Base-by-base conservation (phyloP, 78 protist genomes). In the slime mould (Dictyostelium discoideum) region DNA sequence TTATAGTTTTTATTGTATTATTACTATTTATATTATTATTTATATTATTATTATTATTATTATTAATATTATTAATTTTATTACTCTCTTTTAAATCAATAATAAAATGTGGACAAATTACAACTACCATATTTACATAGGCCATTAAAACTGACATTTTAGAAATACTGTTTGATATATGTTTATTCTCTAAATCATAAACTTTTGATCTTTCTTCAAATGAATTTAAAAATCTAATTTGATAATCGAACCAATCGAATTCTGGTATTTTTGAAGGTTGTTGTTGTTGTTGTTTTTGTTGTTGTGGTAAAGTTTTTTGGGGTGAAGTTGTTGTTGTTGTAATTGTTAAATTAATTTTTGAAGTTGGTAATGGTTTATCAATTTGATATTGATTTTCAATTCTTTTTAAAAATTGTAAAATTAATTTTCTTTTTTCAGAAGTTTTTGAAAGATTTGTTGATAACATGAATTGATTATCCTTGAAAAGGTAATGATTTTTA, bases 311-410 rank as follows among this genome's bases (percentile, higher is more conserved):
- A 46, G 0, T 46, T 9, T 46, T 46, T 60, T 60, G 69, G 18
- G 26, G 26, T 69, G 32, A 67, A 8, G 37, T 10, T 69, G 20
- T 20, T 69, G 18, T 1, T 24, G 46, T 42, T 42, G 46, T 42
- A 0, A 2, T 42, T 42, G 46, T 42, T 32, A n/a, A n/a, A n/a
- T 1, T 3, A 67, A 10, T 67, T 10, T 67, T 67, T 67, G 77
- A 24, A n/a, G 22, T 18, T 69, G 77, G 39, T 69, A 69, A 69
- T 69, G 77, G 77, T 69, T 69, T 69, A 69, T 69, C 77, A 69
- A 69, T 69, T 26, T 24, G 77, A 69, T 69, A 69, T 69, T 69
- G 77, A 69, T 26, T 69, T 69, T 69, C 77, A 69, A 69, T 69
- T 69, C 77, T 69, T 69, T 69, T 69, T 69, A 69, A 69, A 26